Evolutionary conservation across 345 rosid species (phyloP), one percentile per base, ranked within the genome.

Genomic region (Eucalyptus polybractea): DNA sequence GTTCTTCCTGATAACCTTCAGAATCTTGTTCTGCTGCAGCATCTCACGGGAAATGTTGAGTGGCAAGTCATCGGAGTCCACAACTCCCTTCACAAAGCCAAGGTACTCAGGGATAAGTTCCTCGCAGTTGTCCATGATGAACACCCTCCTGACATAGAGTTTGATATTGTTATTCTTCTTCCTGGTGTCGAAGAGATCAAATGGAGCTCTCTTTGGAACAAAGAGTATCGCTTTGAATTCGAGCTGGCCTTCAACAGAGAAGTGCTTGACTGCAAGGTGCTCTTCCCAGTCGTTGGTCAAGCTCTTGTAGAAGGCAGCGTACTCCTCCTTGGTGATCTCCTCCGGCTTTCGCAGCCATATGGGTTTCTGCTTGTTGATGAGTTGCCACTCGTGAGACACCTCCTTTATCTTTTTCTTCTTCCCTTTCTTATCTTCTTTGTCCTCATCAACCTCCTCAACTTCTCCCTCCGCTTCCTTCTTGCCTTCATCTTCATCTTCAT

Each of bases 121-220:
- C 85, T 97, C 99, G 44, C 99, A 97, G 88, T 97, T 97, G 93
- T 97, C 99, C 99, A 97, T 96, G 7, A 97, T 97, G 90, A 97
- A 97, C 47, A 97, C 99, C 76, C 98, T 93, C 91, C 98, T 91
- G 14, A 97, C 98, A 33, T 97, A 97, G 6, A 96, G 92, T 94
- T 97, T 97, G 91, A 97, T 95, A 93, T 97, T 97, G 96, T 96
- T 97, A 92, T 92, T 58, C 93, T 95, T 97, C 95, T 97, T 97
- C 24, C 95, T 93, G 3, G 96, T 95, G 92, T 97, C 99, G 1
- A 97, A 97, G 25, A 97, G 95, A 90, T 97, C 98, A 11, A 97
- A 97, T 13, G 99, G 98, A 60, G 99, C 99, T 50, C 98, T 93
- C 90, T 94, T 96, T 0, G 99, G 98, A 0, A 95, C 98, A 80